phyloP scores from a whole-genome alignment of 257 asterid species.

The Ilex asprella region DNA sequence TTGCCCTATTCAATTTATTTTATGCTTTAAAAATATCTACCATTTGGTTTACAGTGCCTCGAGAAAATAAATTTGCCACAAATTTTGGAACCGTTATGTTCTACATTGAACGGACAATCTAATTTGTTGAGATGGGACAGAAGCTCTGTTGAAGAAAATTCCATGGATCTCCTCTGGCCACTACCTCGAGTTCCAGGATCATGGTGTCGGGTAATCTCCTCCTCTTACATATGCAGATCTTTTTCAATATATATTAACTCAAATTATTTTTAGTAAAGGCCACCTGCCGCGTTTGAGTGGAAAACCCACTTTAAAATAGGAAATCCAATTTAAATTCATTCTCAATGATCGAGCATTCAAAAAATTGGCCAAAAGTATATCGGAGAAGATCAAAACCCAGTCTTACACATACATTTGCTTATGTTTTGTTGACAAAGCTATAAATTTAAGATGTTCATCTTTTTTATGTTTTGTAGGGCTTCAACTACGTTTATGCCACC shows the following conservation, averaged over 20 bases:
- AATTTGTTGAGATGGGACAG: not conserved
- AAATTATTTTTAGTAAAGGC: no score
- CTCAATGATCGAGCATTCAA: no score
- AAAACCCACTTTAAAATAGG: no score
- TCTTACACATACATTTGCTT: not conserved
- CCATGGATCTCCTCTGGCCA: not conserved
- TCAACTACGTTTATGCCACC: not conserved
- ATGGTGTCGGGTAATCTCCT: constrained; percentile 27
- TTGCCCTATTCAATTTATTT: not conserved
- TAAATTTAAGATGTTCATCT: no score
- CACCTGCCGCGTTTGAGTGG: no score
- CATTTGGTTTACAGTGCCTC: not conserved
- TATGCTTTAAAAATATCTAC: not conserved
- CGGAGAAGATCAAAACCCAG: no score
- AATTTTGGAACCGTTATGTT: constrained; percentile 28
- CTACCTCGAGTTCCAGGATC: not conserved
- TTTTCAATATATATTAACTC: no score
- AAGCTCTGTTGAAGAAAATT: not conserved
- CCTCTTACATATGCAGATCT: no score
- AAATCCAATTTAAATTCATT: no score
- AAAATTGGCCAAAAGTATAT: no score
- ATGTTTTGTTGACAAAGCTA: not conserved
- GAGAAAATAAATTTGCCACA: not conserved
- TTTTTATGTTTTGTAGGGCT: not conserved
- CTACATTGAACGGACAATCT: not conserved